Base-by-base conservation (phyloP, 495 filamentous ascomycete species). In the Parmelia sp. region DNA sequence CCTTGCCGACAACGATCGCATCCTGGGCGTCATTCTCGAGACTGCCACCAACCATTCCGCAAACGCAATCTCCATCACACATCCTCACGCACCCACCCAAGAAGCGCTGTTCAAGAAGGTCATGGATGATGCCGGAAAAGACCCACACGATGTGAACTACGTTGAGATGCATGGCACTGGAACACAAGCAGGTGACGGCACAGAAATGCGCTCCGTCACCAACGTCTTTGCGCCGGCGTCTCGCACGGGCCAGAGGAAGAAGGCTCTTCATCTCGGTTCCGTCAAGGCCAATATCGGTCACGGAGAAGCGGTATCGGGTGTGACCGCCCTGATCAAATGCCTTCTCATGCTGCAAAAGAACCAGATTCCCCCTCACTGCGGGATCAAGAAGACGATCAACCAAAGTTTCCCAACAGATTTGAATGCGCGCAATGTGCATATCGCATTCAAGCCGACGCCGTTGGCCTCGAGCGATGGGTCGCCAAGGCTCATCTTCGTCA, bases 131-230 rank as follows among this genome's bases (percentile, higher is more conserved):
- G 86, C 88, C 14, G 83, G 88, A 45, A 79, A 90, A 8, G 84
- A 90, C 61, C 87, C 90, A 4, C 82, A 83, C 60, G 86, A 92
- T 57, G 75, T 93, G 27, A 86, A 86, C 75, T 94, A 93, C 66
- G 84, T 94, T 19, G 90, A 95, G 71, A 91, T 92, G 84, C 90
- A 95, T 71, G 90, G 90, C n/a, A 94, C 90, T 1, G 90, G 90
- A 12, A 93, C 90, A 0, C 89, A 91, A 70, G 89, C 88, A 25
- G 90, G 90, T 14, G 90, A 95, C 72, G 85, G 83, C 0, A 86
- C 84, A 0, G 90, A 95, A 72, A 90, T 93, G 87, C 74, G 80
- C 40, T 90, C 88, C 14, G 88, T 94, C 42, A 84, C 86, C 21
- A 87, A 87, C 65, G 81, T 89, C 25, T 97, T 97, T 68, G 92